Evolutionary conservation across 352 stramenopile genomes (phyloP), one percentile per base, ranked within the genome.

Genomic region (Phytophthora idaei): DNA sequence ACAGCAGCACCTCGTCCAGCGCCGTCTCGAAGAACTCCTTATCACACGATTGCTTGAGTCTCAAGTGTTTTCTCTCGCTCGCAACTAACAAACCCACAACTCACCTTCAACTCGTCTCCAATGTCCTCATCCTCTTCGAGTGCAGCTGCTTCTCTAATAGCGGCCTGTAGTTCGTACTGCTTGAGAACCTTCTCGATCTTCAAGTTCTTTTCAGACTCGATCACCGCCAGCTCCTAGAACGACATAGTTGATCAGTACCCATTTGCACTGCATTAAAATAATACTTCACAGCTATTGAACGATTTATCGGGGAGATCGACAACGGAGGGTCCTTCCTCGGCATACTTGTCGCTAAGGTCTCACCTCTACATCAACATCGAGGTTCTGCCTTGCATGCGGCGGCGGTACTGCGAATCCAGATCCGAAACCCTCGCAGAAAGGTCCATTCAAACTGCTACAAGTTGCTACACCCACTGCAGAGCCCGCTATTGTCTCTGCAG

Each of bases 391-490:
- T 15, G 77, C 77, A 52, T 93, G 76, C 10, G 27, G 53, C 27
- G 83, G 80, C 27, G 81, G 56, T 14, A 60, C 14, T 39, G 64
- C 54, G 50, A 84, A 81, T 34, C 69, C 69, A 25, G 52, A 42
- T 3, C 59, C 69, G 0, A 80, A 45, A 28, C 45, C 69, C 1
- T 29, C 42, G 39, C 85, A 93, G 41, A 81, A 93, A 25, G 85
- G 85, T 12, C 85, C 85, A n/a, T 85, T 92, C 10, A 88, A 69
- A 36, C 83, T 92, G 61, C 83, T 93, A 62, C 85, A 93, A 7
- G 54, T 50, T 7, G 12, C 25, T 2, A 37, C 28, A n/a, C 45
- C 6, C 1, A 9, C 17, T 49, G 31, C 12, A 28, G 41, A 10
- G 14, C 27, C 29, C 28, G 21, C 37, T 34, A 34, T 17, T 11